Evolutionary conservation across 2,329 filamentous ascomycete species (phyloP).

Genomic region (Fusarium phyllophilum): DNA sequence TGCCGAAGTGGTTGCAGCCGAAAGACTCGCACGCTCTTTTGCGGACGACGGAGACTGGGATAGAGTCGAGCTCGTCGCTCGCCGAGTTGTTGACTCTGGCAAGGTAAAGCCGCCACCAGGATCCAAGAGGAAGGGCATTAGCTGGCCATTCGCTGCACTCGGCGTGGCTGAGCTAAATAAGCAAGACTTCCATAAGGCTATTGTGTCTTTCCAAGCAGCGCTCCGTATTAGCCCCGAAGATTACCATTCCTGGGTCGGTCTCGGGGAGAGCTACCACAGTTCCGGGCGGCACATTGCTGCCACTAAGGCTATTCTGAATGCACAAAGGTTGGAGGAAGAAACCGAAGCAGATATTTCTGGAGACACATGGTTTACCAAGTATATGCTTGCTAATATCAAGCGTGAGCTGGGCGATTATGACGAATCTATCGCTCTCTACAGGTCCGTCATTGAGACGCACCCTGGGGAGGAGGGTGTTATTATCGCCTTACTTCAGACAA

Average conservation of each 20-base stretch:
- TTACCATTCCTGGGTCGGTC: constrained; percentile 94
- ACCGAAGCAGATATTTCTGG: constrained; percentile 61
- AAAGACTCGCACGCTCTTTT: constrained; percentile 85
- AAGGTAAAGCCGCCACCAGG: constrained; percentile 90
- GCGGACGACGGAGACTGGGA: constrained; percentile 96
- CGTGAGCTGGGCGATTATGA: constrained; percentile 92
- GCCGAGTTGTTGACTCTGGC: constrained; percentile 93
- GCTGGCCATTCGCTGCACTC: constrained; percentile 94
- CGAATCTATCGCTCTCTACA: constrained; percentile 81
- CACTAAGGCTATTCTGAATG: constrained; percentile 88
- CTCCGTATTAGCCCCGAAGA: constrained; percentile 84
- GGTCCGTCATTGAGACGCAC: constrained; percentile 73
- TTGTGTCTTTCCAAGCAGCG: constrained; percentile 91
- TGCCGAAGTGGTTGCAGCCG: constrained; percentile 85
- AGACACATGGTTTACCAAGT: constrained; percentile 94
- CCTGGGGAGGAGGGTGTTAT: constrained; percentile 85
- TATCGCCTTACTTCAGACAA: constrained; percentile 87
- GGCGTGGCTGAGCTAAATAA: constrained; percentile 96
- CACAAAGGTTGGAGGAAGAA: constrained; percentile 76
- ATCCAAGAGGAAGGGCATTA: constrained; percentile 90
- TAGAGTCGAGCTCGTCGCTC: constrained; percentile 90
- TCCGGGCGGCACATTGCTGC: constrained; percentile 95
- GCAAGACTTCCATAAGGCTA: constrained; percentile 87
- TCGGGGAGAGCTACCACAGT: constrained; percentile 97
- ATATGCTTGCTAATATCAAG: constrained; percentile 96